Base-by-base conservation (phyloP, 2,329 filamentous ascomycete species). In the Venturia asperata region DNA sequence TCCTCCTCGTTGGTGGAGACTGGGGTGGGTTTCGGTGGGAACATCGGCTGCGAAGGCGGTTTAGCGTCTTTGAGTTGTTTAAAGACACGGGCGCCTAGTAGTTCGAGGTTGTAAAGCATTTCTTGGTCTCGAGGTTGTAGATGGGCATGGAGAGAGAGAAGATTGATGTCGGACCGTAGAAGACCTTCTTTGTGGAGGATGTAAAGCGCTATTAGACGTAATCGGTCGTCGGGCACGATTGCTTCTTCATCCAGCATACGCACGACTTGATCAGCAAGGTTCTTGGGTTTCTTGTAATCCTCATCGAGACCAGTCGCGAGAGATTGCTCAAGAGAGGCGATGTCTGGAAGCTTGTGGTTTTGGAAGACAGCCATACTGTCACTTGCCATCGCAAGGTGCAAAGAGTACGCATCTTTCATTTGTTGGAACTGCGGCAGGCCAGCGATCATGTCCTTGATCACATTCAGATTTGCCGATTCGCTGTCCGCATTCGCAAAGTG, bases 321-420 rank as follows among this genome's bases (percentile, higher is more conserved):
- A 37, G 87, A 82, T 77, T 97, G 94, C 77, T 99, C 94, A 6
- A 92, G 84, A 0, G 89, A 88, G 15, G 92, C 92, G 66, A 97
- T 82, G 72, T 99, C 94, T 7, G 89, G 83, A 7, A 99, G 81
- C 73, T 96, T 96, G 74, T 88, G 85, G 63, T 86, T 80, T 73
- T 96, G 87, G 71, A 99, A 99, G 45, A 90, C 85, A 70, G 91
- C 91, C 92, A 97, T 97, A 74, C 92, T 96, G 74, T 96, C 92
- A 74, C 97, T 90, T 1, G 94, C 94, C 93, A 99, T 97, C 70
- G 87, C 93, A 52, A 99, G 81, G 76, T 99, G 94, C 64, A 99
- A 80, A 0, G 92, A 94, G 75, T 97, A 99, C 1, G 91, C 88
- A 73, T 96, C 91, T 75, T 97, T 97, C 82, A 94, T 91, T 76